Evolutionary conservation across 1,284 basidiomycete species (phyloP).

Genomic region (Trichosporon sp.): DNA sequence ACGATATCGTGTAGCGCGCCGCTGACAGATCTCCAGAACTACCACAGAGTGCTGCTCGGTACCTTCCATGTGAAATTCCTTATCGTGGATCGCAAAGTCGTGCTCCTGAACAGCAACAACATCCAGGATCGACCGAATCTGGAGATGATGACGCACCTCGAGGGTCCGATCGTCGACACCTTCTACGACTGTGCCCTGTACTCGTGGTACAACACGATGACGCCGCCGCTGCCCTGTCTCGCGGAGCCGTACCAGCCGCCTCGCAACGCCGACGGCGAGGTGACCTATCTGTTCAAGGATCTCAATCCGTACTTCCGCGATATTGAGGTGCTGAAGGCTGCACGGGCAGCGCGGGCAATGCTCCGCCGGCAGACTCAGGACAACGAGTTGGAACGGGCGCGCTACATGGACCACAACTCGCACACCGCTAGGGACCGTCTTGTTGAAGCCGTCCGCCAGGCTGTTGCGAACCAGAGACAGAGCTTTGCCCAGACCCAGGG

Average conservation of each 20-base stretch:
- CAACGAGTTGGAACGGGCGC: conserved; percentile 27
- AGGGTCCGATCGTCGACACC: conserved; percentile 63
- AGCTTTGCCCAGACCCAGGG: conserved; percentile 36
- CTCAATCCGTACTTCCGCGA: conserved; percentile 53
- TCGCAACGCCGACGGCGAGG: conserved; percentile 32
- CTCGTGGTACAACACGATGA: conserved; percentile 51
- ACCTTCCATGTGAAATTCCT: conserved; percentile 76
- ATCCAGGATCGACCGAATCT: conserved; percentile 58
- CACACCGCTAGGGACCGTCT: conserved; percentile 31
- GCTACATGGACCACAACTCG: conserved; percentile 17
- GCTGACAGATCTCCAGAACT: conserved; percentile 38
- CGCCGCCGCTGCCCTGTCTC: conserved; percentile 38
- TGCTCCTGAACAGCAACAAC: conserved; percentile 67
- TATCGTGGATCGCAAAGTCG: conserved; percentile 66
- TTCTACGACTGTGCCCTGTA: conserved; percentile 67
- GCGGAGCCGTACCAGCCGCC: conserved; percentile 46
- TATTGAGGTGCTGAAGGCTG: conserved; percentile 51
- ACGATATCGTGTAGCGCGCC: neutral
- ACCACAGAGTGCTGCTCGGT: conserved; percentile 57
- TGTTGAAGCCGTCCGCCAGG: conserved; percentile 38
- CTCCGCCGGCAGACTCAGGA: conserved; percentile 45
- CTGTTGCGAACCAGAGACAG: conserved; percentile 36
- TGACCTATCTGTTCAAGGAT: conserved; percentile 53
- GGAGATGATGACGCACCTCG: conserved; percentile 62
- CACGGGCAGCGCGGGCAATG: conserved; percentile 48